These are phyloP conservation scores for Tetrapisispora namnaoensis DNA, from an alignment of 805 yeast genomes.

Conservation along the genomic window DNA sequence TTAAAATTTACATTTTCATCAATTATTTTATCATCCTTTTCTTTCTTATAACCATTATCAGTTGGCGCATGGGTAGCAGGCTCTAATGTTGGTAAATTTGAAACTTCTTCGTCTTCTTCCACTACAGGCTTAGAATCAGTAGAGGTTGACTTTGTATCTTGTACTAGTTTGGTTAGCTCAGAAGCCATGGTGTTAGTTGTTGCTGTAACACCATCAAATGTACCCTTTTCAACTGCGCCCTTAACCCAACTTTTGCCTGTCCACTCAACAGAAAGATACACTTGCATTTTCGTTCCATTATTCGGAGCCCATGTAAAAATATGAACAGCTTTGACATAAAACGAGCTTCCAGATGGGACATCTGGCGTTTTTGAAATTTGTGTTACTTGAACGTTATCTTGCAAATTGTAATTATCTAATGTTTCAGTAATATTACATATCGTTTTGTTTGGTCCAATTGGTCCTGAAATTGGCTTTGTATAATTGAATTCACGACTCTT, in stretches of 20 bases:
- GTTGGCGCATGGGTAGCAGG: slow-evolving; percentile 40
- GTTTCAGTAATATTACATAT: slow-evolving; percentile 53
- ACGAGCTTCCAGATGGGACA: slow-evolving; percentile 70
- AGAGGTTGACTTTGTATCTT: slow-evolving; percentile 10
- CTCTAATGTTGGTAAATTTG: slow-evolving; percentile 27
- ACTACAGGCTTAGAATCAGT: slow-evolving; percentile 6
- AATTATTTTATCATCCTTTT: slow-evolving; percentile 43
- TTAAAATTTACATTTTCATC: slow-evolving; percentile 38
- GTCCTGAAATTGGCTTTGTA: slow-evolving; percentile 52
- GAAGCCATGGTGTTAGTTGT: slow-evolving; percentile 40
- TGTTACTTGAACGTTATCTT: slow-evolving; percentile 38
- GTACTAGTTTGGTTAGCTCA: slow-evolving; percentile 34
- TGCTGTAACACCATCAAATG: slow-evolving; percentile 62
- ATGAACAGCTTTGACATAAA: slow-evolving; percentile 49
- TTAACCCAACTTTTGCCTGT: slow-evolving; percentile 70
- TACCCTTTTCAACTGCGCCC: slow-evolving; percentile 63
- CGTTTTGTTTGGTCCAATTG: slow-evolving; percentile 74
- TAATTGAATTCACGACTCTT: slow-evolving; percentile 44
- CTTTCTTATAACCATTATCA: slow-evolving; percentile 32
- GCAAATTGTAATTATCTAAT: slow-evolving; percentile 42
- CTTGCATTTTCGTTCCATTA: slow-evolving; percentile 43
- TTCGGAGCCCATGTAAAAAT: slow-evolving; percentile 54
- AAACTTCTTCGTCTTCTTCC: slow-evolving; percentile 10
- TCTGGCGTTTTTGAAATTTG: slow-evolving; percentile 65
- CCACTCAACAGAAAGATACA: slow-evolving; percentile 57